Conservation (phyloP, 768 basidiomycete species). For the Psilocybe sp. region DNA sequence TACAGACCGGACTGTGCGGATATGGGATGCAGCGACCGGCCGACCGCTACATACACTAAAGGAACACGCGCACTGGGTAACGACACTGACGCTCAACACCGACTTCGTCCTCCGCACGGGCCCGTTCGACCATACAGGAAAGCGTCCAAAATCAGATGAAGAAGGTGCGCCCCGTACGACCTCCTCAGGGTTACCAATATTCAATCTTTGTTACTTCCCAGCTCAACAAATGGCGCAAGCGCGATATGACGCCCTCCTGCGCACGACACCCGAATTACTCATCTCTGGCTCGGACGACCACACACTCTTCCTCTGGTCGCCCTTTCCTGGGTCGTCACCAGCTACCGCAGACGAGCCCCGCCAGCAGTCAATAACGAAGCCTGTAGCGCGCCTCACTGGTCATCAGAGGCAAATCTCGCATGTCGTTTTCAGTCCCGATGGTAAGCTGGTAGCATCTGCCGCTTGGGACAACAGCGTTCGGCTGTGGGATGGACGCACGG, state of each 20-base stretch:
- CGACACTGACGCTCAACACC: slow-evolving; percentile 91
- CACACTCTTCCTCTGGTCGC: slow-evolving; percentile 94
- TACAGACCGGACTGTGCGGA: slow-evolving; percentile 89
- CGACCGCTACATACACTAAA: slow-evolving; percentile 80
- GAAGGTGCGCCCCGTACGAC: slow-evolving; percentile 55
- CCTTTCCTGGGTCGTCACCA: slow-evolving; percentile 52
- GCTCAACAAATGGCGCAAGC: slow-evolving; percentile 74
- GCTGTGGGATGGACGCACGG: slow-evolving; percentile 84
- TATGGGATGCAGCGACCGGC: slow-evolving; percentile 88
- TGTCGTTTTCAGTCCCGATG: slow-evolving; percentile 93
- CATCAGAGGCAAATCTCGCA: slow-evolving; percentile 95
- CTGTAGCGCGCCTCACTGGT: slow-evolving; percentile 76
- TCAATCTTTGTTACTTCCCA: too few relatives aligned
- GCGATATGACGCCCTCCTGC: slow-evolving; percentile 73
- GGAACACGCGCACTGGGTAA: slow-evolving; percentile 99
- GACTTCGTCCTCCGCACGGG: slow-evolving; percentile 95
- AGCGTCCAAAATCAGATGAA: slow-evolving; percentile 73
- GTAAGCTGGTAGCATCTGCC: slow-evolving; percentile 86
- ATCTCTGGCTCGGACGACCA: slow-evolving; percentile 98
- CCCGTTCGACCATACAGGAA: slow-evolving; percentile 87
- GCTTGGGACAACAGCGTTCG: slow-evolving; percentile 90
- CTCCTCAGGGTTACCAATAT: too few relatives aligned
- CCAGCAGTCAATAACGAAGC: slow-evolving; percentile 29
- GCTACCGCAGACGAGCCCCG: slow-evolving; percentile 8
- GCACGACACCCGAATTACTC: slow-evolving; percentile 71